Conservation (phyloP, 75 land plant genomes). For the Cryptomeria japonica region DNA sequence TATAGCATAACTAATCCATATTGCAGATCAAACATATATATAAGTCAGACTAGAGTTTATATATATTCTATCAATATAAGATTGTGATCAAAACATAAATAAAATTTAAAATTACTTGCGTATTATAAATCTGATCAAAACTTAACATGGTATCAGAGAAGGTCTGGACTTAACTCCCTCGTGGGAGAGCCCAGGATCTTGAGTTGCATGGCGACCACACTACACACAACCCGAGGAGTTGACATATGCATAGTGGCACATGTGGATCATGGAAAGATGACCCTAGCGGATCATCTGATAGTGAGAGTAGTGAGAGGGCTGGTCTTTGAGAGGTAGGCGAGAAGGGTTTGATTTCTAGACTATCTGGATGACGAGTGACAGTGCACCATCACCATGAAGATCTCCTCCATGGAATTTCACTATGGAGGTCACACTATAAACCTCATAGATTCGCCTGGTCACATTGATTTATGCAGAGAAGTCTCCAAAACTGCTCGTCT, state of each 20-base stretch:
- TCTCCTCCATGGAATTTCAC: slow-evolving; percentile 69
- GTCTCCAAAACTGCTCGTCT: slow-evolving; percentile 85
- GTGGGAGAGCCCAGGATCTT: too few relatives aligned
- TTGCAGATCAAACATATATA: too few relatives aligned
- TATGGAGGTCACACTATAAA: slow-evolving; percentile 60
- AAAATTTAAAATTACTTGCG: too few relatives aligned
- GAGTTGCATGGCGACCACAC: too few relatives aligned
- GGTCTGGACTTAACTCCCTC: too few relatives aligned
- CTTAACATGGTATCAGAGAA: too few relatives aligned
- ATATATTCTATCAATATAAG: too few relatives aligned
- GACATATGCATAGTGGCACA: slow-evolving; percentile 95
- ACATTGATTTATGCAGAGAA: slow-evolving; percentile 93
- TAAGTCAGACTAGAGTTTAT: too few relatives aligned
- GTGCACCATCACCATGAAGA: slow-evolving; percentile 96
- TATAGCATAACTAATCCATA: too few relatives aligned
- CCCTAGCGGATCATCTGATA: slow-evolving; percentile 87
- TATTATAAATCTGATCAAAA: too few relatives aligned
- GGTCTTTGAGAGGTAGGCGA: slow-evolving; percentile 76
- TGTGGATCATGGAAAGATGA: slow-evolving; percentile 96
- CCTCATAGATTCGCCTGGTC: slow-evolving; percentile 94
- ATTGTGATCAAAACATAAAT: too few relatives aligned
- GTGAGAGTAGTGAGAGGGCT: slow-evolving; percentile 71
- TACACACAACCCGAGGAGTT: too few relatives aligned
- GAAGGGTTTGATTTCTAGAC: slow-evolving; percentile 76
- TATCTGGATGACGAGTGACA: slow-evolving; percentile 85